These are phyloP conservation scores for Ceratocystiopsis brevicomis DNA, from an alignment of 2,329 filamentous ascomycete genomes.

Conservation along the genomic window DNA sequence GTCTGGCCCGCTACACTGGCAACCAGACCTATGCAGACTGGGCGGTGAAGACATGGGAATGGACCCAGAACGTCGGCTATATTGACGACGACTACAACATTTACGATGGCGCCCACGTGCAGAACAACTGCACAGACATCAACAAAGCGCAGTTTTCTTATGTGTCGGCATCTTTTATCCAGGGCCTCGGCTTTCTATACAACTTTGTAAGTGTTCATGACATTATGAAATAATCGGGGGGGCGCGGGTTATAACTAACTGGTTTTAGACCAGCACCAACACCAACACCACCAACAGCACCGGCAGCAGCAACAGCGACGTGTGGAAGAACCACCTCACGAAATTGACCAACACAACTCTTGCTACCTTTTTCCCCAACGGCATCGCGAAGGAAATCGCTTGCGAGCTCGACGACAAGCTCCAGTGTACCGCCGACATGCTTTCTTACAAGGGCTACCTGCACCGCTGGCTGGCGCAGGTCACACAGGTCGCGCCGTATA, in stretches of 20 bases:
- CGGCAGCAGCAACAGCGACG: too few relatives aligned
- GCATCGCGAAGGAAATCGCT: slow-evolving; percentile 44
- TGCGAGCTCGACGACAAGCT: slow-evolving; percentile 33
- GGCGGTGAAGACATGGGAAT: slow-evolving; percentile 56
- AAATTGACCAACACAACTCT: too few relatives aligned
- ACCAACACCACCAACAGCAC: too few relatives aligned
- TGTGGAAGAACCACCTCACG: too few relatives aligned
- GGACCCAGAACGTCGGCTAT: slow-evolving; percentile 41
- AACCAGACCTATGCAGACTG: slow-evolving; percentile 62
- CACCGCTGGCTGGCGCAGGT: slow-evolving; percentile 44
- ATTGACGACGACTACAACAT: slow-evolving; percentile 28
- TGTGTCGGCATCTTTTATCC: slow-evolving; percentile 45
- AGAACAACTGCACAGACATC: slow-evolving; percentile 36
- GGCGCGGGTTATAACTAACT: too few relatives aligned
- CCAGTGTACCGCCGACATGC: slow-evolving; percentile 52
- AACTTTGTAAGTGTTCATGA: slow-evolving; percentile 32
- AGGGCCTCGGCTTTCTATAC: slow-evolving; percentile 49
- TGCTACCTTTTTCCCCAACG: slow-evolving; percentile 30
- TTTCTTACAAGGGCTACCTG: slow-evolving; percentile 53
- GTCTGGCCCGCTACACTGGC: slow-evolving; percentile 51
- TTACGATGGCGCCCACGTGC: slow-evolving; percentile 42
- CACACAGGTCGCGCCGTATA: slow-evolving; percentile 45
- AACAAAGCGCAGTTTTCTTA: slow-evolving; percentile 49
- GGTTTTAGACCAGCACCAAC: too few relatives aligned
- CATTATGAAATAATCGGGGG: too few relatives aligned